Conservation (phyloP, 805 yeast species). For the Pichia pseudocactophila region DNA sequence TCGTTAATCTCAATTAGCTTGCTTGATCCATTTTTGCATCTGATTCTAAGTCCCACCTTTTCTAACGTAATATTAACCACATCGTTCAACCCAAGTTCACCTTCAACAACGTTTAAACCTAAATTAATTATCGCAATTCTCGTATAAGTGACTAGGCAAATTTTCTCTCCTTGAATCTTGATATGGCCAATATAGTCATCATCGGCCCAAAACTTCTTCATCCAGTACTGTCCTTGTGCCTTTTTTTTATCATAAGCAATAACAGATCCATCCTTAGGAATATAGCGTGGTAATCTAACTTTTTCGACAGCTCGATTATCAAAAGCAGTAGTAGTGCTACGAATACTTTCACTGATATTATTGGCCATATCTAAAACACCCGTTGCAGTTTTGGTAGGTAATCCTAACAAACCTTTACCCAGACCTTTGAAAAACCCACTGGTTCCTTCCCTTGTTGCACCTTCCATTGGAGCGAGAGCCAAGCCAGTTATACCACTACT, state of each 20-base stretch:
- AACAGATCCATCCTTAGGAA: constrained; percentile 64
- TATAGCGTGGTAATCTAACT: constrained; percentile 73
- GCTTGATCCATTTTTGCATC: constrained; percentile 33
- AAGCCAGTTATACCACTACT: constrained; percentile 85
- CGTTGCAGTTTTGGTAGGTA: constrained; percentile 94
- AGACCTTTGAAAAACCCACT: constrained; percentile 88
- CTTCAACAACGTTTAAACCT: constrained; percentile 49
- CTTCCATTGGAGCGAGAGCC: constrained; percentile 85
- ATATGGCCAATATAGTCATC: constrained; percentile 84
- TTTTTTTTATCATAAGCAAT: constrained; percentile 70
- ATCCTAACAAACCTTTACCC: constrained; percentile 89
- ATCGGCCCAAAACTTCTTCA: constrained; percentile 57
- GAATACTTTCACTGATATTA: constrained; percentile 87
- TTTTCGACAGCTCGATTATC: constrained; percentile 71
- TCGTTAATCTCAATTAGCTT: constrained; percentile 68
- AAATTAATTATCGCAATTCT: constrained; percentile 62
- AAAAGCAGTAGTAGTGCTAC: constrained; percentile 84
- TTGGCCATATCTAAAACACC: constrained; percentile 90
- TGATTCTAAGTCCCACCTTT: constrained; percentile 67
- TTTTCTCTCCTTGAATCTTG: constrained; percentile 70
- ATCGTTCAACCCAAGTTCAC: constrained; percentile 62
- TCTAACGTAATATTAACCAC: constrained; percentile 69
- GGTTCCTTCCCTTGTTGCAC: constrained; percentile 84
- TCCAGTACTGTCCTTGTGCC: constrained; percentile 91
- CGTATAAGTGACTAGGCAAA: constrained; percentile 65